phyloP scores from a whole-genome alignment of 306 rosid species.

The Quercus glauca region DNA sequence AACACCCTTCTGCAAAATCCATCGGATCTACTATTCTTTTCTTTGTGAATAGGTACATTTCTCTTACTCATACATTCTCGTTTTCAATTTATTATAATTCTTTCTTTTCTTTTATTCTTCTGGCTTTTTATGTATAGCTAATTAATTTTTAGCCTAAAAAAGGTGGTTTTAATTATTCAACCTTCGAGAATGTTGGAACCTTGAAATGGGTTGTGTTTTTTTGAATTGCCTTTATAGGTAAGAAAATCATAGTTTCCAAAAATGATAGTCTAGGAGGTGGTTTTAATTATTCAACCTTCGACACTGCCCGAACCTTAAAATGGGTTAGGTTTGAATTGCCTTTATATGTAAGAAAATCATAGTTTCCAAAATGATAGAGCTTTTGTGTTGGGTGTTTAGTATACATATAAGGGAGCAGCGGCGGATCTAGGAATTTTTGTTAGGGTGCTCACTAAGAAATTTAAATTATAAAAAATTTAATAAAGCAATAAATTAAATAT shows the following conservation, averaged over 20 bases:
- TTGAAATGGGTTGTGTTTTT: not conserved
- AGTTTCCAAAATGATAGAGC: not conserved
- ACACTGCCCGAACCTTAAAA: not conserved
- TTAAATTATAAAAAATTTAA: too few relatives aligned
- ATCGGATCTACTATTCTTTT: constrained; percentile 7
- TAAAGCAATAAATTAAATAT: too few relatives aligned
- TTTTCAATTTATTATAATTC: not conserved
- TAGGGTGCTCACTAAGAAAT: too few relatives aligned
- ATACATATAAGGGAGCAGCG: too few relatives aligned
- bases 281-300: not conserved
- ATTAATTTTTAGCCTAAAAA: too few relatives aligned
- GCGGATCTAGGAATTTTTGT: too few relatives aligned
- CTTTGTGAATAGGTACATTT: constrained; percentile 9
- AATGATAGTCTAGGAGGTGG: not conserved
- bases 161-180: not conserved
- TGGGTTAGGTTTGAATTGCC: not conserved
- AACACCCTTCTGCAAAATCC: not conserved
- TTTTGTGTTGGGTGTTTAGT: too few relatives aligned
- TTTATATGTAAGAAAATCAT: not conserved
- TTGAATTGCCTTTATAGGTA: too few relatives aligned
- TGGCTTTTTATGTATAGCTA: too few relatives aligned
- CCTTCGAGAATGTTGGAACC: not conserved
- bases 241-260: not conserved
- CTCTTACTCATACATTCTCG: not conserved
- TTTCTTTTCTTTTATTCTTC: not conserved